These are phyloP conservation scores for Lasiodiplodia theobromae DNA, from an alignment of 2,329 filamentous ascomycete genomes.

Conservation along the genomic window DNA sequence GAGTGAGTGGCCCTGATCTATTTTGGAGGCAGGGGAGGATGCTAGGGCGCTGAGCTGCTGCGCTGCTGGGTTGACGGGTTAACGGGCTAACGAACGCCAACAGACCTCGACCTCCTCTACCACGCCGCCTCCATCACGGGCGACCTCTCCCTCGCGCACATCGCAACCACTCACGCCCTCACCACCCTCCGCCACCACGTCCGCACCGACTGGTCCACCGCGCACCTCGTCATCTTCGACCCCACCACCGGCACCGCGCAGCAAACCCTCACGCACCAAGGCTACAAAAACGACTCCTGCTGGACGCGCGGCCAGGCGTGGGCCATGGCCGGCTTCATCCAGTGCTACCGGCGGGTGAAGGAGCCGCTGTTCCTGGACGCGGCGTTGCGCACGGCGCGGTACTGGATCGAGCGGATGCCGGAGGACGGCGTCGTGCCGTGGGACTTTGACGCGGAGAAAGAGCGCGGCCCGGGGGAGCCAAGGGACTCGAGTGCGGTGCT, in stretches of 20 bases:
- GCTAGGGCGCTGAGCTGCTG: neutral
- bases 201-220: conserved; percentile 48
- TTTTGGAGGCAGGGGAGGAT: too few species aligned
- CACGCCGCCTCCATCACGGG: conserved; percentile 47
- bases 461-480: conserved; percentile 36
- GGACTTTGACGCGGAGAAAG: conserved; percentile 57
- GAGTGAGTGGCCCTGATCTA: neutral
- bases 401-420: conserved; percentile 52
- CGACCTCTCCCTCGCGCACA: conserved; percentile 41
- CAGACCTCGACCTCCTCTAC: conserved; percentile 55
- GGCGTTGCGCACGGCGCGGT: conserved; percentile 51
- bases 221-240: conserved; percentile 57
- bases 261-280: conserved; percentile 58
- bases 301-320: conserved; percentile 60
- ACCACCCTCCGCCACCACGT: conserved; percentile 52
- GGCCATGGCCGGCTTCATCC: conserved; percentile 57
- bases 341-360: conserved; percentile 53
- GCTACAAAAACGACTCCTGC: conserved; percentile 52
- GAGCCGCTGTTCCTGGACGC: conserved; percentile 50
- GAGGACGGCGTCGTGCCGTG: conserved; percentile 50
- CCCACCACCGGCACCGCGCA: conserved; percentile 51
- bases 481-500: conserved; percentile 52
- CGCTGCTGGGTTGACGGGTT: conserved; percentile 38
- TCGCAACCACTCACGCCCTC: conserved; percentile 51
- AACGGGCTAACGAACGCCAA: conserved; percentile 37